Evolutionary conservation across 805 yeast species (phyloP).

Genomic region (Wickerhamomyces xylosicus): DNA sequence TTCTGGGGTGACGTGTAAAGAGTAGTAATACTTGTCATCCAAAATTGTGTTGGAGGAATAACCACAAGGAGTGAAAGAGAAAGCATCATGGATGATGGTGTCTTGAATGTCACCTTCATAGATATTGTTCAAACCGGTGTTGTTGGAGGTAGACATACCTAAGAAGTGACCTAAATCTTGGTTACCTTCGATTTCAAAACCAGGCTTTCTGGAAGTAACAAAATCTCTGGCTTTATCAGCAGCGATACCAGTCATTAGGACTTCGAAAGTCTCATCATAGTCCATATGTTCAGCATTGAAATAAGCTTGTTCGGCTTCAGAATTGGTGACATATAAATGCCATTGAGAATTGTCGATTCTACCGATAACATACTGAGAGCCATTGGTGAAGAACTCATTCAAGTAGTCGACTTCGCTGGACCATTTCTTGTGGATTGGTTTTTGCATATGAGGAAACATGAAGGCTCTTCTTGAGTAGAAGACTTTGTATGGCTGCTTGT

Average conservation of each 20-base stretch:
- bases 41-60: constrained; percentile 80
- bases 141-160: constrained; percentile 60
- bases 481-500: constrained; percentile 43
- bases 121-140: constrained; percentile 52
- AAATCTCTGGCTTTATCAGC: constrained; percentile 48
- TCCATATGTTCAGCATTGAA: constrained; percentile 4
- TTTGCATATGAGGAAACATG: constrained; percentile 85
- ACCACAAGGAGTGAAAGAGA: constrained; percentile 91
- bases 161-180: constrained; percentile 71
- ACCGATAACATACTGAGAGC: constrained; percentile 71
- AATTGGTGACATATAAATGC: constrained; percentile 71
- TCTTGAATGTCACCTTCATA: constrained; percentile 30
- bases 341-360: constrained; percentile 77
- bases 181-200: constrained; percentile 33
- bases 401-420: constrained; percentile 63
- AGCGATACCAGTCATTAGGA: constrained; percentile 81
- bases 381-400: constrained; percentile 51
- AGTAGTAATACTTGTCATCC: constrained; percentile 55
- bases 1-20: constrained; percentile 93
- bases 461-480: constrained; percentile 88
- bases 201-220: constrained; percentile 35
- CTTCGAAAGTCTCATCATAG: constrained; percentile 71
- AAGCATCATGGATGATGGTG: constrained; percentile 56
- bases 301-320: constrained; percentile 4
- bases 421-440: constrained; percentile 79